These are phyloP conservation scores for Penicillium sp. DNA, from an alignment of 2,329 filamentous ascomycete species.

Conservation along the genomic window DNA sequence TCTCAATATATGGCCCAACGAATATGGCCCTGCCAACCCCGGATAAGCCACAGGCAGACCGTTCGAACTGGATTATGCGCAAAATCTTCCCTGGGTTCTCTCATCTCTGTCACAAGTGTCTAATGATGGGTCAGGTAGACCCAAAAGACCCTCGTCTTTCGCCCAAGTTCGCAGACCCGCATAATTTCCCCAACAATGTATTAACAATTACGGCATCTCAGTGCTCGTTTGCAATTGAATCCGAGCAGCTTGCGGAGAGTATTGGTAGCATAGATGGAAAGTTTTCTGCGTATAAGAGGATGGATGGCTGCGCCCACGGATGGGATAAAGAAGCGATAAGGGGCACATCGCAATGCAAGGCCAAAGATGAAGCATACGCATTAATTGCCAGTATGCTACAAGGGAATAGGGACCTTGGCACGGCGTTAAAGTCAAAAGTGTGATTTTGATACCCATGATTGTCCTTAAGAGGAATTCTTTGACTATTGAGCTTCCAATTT, in stretches of 20 bases:
- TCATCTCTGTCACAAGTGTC: constrained; percentile 31
- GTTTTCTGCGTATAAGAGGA: constrained; percentile 26
- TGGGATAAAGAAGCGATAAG: constrained; percentile 40
- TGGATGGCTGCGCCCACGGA: constrained; percentile 39
- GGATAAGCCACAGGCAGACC: constrained; percentile 15
- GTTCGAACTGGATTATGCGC: constrained; percentile 24
- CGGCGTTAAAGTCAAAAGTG: background rate
- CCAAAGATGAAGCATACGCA: constrained; percentile 36
- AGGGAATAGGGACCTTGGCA: background rate
- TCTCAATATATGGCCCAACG: constrained; percentile 37
- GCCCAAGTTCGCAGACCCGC: constrained; percentile 24
- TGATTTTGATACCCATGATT: constrained; percentile 1
- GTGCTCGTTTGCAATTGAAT: constrained; percentile 30
- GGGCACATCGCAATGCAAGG: constrained; percentile 29
- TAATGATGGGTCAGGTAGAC: constrained; percentile 6
- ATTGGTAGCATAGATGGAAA: constrained; percentile 17
- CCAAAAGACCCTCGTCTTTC: constrained; percentile 30
- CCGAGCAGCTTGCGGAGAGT: constrained; percentile 27
- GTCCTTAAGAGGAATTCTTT: background rate
- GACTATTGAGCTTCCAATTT: background rate
- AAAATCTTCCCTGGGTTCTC: constrained; percentile 28
- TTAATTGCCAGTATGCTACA: constrained; percentile 31
- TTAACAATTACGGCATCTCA: constrained; percentile 31
- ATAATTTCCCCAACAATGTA: constrained; percentile 24
- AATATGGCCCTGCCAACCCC: constrained; percentile 24